Percentiles rank a stretch among this genome's conserved stretches.
These are phyloP conservation scores for Fomitopsis betulina DNA, from an alignment of 1,284 basidiomycete genomes.

Conservation along the genomic window DNA sequence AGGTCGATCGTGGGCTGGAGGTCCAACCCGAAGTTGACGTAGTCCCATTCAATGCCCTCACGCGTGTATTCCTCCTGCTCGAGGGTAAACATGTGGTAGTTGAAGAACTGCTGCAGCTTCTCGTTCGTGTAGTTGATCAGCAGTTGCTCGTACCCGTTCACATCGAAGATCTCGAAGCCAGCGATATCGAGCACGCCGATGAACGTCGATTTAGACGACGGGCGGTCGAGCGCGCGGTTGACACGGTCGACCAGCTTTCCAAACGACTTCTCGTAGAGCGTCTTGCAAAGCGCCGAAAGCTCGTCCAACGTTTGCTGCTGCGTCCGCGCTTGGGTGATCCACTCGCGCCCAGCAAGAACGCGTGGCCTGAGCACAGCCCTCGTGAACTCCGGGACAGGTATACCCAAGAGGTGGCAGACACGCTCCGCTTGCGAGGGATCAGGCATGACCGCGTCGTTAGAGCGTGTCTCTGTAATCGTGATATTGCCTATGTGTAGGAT, in stretches of 20 bases:
- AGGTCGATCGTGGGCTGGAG: slow-evolving; percentile 98
- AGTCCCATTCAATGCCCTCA: slow-evolving; percentile 98
- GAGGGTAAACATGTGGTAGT: slow-evolving; percentile 99
- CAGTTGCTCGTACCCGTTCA: slow-evolving; percentile 95
- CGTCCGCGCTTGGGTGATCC: slow-evolving; percentile 93
- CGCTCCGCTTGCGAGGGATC: slow-evolving; percentile 83
- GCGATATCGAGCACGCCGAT: slow-evolving; percentile 99
- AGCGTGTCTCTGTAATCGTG: slow-evolving; percentile 73
- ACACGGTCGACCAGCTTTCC: slow-evolving; percentile 92
- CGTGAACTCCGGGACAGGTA: slow-evolving; percentile 87
- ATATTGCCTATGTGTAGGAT: slow-evolving; percentile 98
- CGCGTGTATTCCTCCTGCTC: slow-evolving; percentile 99
- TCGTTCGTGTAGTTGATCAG: slow-evolving; percentile 99
- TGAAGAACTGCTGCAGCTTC: slow-evolving; percentile 96
- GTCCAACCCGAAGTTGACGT: slow-evolving; percentile 97
- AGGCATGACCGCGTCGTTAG: slow-evolving; percentile 87
- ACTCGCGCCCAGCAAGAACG: slow-evolving; percentile 93
- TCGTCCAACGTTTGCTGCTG: slow-evolving; percentile 93
- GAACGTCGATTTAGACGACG: slow-evolving; percentile 90
- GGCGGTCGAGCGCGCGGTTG: slow-evolving; percentile 91
- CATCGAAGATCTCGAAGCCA: slow-evolving; percentile 95
- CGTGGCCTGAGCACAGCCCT: slow-evolving; percentile 86
- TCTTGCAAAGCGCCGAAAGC: slow-evolving; percentile 90
- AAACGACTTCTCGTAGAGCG: slow-evolving; percentile 96
- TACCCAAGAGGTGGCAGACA: slow-evolving; percentile 89